A percentile compares a stretch with the other conserved stretches of the same genome.
phyloP scores from a whole-genome alignment of 225 moss, liverwort and hornwort species.

The Antitrichia curtipendula region DNA sequence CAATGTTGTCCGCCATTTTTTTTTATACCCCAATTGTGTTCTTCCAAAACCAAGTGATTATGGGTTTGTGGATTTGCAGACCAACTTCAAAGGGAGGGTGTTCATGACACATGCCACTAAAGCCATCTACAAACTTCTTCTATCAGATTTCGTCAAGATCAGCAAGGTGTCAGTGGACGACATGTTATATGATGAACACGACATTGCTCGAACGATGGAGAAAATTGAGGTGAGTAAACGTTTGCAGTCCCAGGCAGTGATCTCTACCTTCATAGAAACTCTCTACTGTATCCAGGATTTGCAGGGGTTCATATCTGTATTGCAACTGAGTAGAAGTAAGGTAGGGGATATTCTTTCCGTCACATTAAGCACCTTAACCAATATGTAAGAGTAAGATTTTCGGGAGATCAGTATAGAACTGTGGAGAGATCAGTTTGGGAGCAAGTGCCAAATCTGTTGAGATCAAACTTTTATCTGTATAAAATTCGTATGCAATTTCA shows the following conservation, averaged over 20 bases:
- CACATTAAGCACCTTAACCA: background rate
- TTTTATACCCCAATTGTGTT: background rate
- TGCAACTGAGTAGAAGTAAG: background rate
- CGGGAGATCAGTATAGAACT: background rate
- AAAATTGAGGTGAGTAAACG: slow-evolving; percentile 71
- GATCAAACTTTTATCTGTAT: background rate
- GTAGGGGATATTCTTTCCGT: background rate
- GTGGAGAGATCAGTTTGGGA: background rate
- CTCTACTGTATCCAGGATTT: background rate
- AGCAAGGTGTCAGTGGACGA: slow-evolving; percentile 89
- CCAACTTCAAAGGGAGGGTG: slow-evolving; percentile 89
- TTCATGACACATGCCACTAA: slow-evolving; percentile 99
- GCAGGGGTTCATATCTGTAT: background rate
- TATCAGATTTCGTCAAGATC: slow-evolving; percentile 89
- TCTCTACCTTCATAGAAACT: background rate
- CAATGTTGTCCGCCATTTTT: background rate
- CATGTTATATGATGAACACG: slow-evolving; percentile 95
- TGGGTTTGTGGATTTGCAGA: slow-evolving; percentile 32
- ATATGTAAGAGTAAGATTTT: too few species aligned
- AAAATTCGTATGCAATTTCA: background rate
- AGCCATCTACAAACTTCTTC: slow-evolving; percentile 84
- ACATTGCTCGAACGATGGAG: slow-evolving; percentile 80
- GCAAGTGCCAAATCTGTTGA: background rate
- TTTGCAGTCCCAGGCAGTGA: background rate
- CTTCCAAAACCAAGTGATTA: background rate